Conservation (phyloP, 257 asterid genomes). For the Forsythia viridissima region DNA sequence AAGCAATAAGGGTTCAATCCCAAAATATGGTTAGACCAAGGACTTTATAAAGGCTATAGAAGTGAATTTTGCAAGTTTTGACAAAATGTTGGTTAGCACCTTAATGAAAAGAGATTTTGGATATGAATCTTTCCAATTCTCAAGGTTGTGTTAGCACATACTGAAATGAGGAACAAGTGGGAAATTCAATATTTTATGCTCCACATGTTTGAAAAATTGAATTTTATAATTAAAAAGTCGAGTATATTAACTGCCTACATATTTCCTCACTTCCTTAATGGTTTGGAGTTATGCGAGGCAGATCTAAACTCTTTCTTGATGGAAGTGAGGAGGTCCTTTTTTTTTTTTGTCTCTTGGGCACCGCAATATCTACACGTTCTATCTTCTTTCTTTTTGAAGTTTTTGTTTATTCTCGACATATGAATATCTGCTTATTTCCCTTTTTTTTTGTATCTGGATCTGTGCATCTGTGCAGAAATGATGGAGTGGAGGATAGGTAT, state of each 20-base stretch:
- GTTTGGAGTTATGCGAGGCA: neutral
- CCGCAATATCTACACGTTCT: neutral
- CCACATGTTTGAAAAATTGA: neutral
- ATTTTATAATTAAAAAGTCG: no score
- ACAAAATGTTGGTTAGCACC: neutral
- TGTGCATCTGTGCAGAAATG: conserved; percentile 55
- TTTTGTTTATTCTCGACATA: neutral
- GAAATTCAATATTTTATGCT: neutral
- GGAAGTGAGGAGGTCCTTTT: neutral
- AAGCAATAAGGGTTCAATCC: neutral
- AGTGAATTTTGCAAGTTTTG: neutral
- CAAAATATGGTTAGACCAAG: neutral
- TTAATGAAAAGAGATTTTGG: neutral
- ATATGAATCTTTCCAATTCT: neutral
- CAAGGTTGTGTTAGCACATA: neutral
- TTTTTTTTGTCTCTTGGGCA: neutral
- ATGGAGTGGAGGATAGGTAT: conserved; percentile 88
- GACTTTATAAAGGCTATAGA: neutral
- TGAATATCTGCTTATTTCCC: neutral
- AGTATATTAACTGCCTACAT: neutral
- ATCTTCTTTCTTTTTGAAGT: neutral
- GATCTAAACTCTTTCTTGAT: neutral
- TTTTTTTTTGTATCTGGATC: neutral
- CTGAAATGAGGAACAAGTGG: neutral
- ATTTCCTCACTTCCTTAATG: neutral